Evolutionary conservation across 352 stramenopile genomes (phyloP).

Genomic region (Pythium folliculosum): DNA sequence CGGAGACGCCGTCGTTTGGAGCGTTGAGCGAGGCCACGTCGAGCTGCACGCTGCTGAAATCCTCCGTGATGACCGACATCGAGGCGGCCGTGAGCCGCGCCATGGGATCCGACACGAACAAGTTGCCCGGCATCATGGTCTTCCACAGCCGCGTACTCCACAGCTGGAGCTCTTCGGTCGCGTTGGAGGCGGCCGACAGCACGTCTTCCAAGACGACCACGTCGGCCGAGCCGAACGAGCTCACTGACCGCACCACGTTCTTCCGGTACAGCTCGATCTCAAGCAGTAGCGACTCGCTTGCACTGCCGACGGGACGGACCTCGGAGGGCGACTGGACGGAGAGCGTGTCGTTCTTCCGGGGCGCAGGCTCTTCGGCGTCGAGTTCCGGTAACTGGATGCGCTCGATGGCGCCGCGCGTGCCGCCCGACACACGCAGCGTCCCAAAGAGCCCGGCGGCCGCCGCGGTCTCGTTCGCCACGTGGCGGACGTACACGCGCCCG

Average conservation of each 20-base stretch:
- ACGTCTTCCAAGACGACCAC: background rate
- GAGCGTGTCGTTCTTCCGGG: background rate
- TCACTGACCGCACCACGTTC: background rate
- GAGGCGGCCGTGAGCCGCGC: background rate
- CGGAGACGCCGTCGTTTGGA: background rate
- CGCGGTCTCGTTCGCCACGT: background rate
- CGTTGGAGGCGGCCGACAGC: background rate
- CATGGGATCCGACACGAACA: conserved; percentile 3
- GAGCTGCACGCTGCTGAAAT: background rate
- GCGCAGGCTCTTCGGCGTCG: too few relatives aligned
- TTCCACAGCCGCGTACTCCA: background rate
- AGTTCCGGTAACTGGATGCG: background rate
- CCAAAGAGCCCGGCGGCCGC: background rate
- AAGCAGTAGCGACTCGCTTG: background rate
- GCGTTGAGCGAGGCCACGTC: background rate
- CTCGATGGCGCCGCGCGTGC: background rate
- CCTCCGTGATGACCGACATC: background rate
- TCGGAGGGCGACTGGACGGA: background rate
- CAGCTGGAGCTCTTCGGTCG: background rate
- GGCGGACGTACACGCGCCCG: conserved; percentile 7
- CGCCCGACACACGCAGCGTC: background rate
- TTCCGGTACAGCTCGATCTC: conserved; percentile 1
- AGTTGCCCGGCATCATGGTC: background rate
- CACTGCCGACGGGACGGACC: background rate
- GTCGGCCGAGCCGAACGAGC: background rate